phyloP scores from a whole-genome alignment of 805 yeast genomes.

The Jamesozyma jinghongensis region DNA sequence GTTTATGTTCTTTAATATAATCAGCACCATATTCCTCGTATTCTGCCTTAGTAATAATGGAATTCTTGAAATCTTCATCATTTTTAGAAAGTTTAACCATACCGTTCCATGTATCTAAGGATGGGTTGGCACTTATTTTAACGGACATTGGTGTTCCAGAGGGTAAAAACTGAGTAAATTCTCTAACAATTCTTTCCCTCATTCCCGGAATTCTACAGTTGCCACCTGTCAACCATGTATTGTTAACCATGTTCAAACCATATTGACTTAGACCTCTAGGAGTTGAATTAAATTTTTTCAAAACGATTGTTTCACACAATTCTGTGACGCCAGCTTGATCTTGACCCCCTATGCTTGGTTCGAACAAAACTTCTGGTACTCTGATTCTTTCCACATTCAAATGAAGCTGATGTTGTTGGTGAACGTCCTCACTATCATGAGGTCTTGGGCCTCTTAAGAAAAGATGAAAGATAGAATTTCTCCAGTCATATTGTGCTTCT shows the following conservation, averaged over 20 bases:
- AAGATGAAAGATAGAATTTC: conserved; percentile 65
- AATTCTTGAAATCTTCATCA: conserved; percentile 34
- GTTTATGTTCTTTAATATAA: conserved; percentile 74
- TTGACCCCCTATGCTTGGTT: conserved; percentile 87
- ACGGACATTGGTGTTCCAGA: conserved; percentile 52
- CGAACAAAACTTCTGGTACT: conserved; percentile 85
- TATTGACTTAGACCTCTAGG: conserved; percentile 33
- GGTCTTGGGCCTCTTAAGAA: conserved; percentile 87
- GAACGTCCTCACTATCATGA: conserved; percentile 71
- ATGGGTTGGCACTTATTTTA: conserved; percentile 56
- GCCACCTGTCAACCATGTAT: conserved; percentile 85
- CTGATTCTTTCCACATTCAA: conserved; percentile 83
- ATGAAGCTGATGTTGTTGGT: conserved; percentile 84
- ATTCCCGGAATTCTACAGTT: conserved; percentile 57
- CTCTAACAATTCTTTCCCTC: conserved; percentile 55
- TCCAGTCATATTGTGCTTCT: conserved; percentile 80
- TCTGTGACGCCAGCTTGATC: conserved; percentile 95
- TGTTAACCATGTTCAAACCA: conserved; percentile 33
- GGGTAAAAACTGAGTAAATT: conserved; percentile 66
- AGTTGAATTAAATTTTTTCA: conserved; percentile 53
- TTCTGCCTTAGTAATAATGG: conserved; percentile 56
- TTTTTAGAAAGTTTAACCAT: conserved; percentile 71
- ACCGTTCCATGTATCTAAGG: conserved; percentile 86
- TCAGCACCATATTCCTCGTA: conserved; percentile 87
- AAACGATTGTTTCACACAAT: conserved; percentile 55